A percentile compares a stretch with the other conserved stretches of the same genome.
Evolutionary conservation across 768 basidiomycete genomes (phyloP).

Genomic region (Gloeostereum incarnatum): DNA sequence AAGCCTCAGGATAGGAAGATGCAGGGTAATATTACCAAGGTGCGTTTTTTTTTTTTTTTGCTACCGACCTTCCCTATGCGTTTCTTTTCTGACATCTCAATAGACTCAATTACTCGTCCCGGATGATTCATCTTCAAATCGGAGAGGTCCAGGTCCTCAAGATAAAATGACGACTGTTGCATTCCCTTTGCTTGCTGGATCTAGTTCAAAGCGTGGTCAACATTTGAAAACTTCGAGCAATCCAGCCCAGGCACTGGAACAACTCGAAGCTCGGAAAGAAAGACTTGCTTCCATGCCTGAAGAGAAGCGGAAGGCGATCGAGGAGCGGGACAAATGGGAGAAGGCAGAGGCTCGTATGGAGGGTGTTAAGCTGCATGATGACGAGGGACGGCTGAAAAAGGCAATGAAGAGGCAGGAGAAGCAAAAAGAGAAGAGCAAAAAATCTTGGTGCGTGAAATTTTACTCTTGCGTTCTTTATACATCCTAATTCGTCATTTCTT

Average conservation of each 20-base stretch:
- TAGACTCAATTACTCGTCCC: constrained; percentile 70
- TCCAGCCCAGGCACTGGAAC: constrained; percentile 77
- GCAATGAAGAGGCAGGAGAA: constrained; percentile 91
- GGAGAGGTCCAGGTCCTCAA: constrained; percentile 21
- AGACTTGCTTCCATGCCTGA: constrained; percentile 71
- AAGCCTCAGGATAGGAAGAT: constrained; percentile 27
- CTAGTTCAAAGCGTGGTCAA: constrained; percentile 38
- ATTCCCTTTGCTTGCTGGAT: constrained; percentile 54
- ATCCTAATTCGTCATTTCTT: constrained; percentile 3
- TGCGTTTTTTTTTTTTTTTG: constrained; percentile 16
- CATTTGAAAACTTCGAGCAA: constrained; percentile 68
- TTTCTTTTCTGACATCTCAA: too few species aligned
- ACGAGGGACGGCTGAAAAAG: constrained; percentile 81
- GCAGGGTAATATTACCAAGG: constrained; percentile 45
- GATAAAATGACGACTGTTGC: constrained; percentile 51
- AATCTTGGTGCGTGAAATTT: constrained; percentile 59
- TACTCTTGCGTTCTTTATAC: constrained; percentile 1
- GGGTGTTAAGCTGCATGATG: constrained; percentile 88
- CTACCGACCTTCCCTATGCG: too few species aligned
- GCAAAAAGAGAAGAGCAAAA: constrained; percentile 76
- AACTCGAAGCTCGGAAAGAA: constrained; percentile 69
- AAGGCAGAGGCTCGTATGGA: constrained; percentile 84
- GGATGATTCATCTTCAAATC: constrained; percentile 27
- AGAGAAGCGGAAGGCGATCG: constrained; percentile 71
- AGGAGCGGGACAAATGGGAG: constrained; percentile 83